Evolutionary conservation across 202 grass and related monocot species (phyloP), one percentile per base, ranked within the genome.

Genomic region (Cymbopogon flexuosus): DNA sequence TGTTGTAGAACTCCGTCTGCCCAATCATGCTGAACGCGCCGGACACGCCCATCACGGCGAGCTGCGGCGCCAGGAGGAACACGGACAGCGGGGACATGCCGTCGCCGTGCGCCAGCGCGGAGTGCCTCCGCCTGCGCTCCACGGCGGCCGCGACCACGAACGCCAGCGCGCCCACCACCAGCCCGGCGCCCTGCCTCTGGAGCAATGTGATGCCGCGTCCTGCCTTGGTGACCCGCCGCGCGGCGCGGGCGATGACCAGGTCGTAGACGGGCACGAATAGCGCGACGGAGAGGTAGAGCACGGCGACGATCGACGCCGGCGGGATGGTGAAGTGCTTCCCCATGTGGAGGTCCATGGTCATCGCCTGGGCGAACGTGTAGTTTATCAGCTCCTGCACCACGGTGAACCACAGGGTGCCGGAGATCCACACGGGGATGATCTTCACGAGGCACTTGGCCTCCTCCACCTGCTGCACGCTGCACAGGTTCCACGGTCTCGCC

Each of bases 381-480:
- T 87, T 92, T 54, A 1, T 57, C 16, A 88, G 36, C 84, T 92
- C 83, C 14, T 37, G 22, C 8, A 74, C 0, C 13, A 19, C n/a
- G 74, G 92, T 49, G 80, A 89, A 96, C 77, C 79, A 89, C 39
- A 88, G 10, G 23, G 82, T 33, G 33, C 85, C 88, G 34, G 93
- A 90, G 45, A 89, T 33, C 90, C 93, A 96, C 24, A 92, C 52
- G 42, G 93, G 90, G n/a, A 90, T 7, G 35, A 96, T 40, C 68
- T 73, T 82, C 18, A 92, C 78, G 1, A 96, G 79, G 73, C 89
- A 92, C 76, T 95, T 95, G 1, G 76, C 64, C 74, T 95, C 93
- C 73, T 95, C 93, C 60, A 95, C 87, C 80, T 88, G 75, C 73
- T 92, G 93, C 27, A 96, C 88, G 68, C 90, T 90, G 80, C 93